phyloP scores from a whole-genome alignment of 1,284 basidiomycete species.

The Cystobasidium sp. region DNA sequence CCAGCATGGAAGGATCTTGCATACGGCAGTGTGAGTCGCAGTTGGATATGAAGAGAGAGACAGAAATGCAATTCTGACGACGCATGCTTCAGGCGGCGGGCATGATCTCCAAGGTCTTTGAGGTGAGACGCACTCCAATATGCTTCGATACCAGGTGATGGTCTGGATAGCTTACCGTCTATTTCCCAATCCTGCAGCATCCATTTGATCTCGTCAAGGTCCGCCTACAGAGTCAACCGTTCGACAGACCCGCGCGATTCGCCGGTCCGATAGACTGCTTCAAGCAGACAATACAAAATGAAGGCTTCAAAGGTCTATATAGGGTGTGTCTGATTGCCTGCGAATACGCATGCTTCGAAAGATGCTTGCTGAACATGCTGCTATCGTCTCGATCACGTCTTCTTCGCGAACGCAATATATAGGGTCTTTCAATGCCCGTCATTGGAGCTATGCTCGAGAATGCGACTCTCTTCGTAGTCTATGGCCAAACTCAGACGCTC shows the following conservation, averaged over 20 bases:
- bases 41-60: conserved; percentile 1
- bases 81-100: conserved; percentile 65
- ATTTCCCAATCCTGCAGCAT: conserved; percentile 58
- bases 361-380: too few species aligned
- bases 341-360: background rate
- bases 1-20: conserved; percentile 58
- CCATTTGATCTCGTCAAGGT: conserved; percentile 83
- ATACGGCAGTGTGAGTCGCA: conserved; percentile 59
- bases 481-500: conserved; percentile 77
- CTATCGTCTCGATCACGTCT: conserved; percentile 4
- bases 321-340: conserved; percentile 63
- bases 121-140: conserved; percentile 53
- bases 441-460: conserved; percentile 90
- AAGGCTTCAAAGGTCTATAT: conserved; percentile 78
- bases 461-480: conserved; percentile 82
- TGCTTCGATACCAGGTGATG: background rate
- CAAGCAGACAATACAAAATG: conserved; percentile 72
- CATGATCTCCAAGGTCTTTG: conserved; percentile 80
- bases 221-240: conserved; percentile 78
- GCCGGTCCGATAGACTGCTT: conserved; percentile 80
- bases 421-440: conserved; percentile 87
- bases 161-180: background rate
- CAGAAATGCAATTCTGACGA: conserved; percentile 7
- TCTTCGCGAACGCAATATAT: conserved; percentile 2
- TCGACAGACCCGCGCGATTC: conserved; percentile 71